phyloP scores from a whole-genome alignment of 805 yeast genomes.

The Jamesozyma spencerorum region DNA sequence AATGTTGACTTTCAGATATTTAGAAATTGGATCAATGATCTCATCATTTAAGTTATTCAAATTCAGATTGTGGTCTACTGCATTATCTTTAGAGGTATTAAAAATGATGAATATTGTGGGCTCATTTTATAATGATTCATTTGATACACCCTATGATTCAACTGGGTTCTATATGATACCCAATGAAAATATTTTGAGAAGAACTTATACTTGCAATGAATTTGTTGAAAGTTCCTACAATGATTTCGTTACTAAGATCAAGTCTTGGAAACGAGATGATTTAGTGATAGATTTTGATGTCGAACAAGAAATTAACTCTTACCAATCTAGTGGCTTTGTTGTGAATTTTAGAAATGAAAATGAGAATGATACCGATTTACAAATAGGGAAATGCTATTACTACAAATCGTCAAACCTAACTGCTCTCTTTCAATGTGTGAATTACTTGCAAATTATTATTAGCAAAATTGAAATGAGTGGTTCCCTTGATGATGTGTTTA shows the following conservation, averaged over 20 bases:
- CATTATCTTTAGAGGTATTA: constrained; percentile 1
- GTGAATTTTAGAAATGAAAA: not conserved
- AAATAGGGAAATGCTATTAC: constrained; percentile 13
- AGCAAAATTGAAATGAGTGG: constrained; percentile 7
- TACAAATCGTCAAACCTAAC: constrained; percentile 12
- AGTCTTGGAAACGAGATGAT: not conserved
- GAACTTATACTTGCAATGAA: not conserved
- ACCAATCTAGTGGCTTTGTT: constrained; percentile 8
- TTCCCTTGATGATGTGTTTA: constrained; percentile 10
- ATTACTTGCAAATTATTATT: constrained; percentile 13
- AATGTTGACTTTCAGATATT: constrained; percentile 5
- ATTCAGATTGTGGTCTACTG: constrained; percentile 11
- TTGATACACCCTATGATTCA: constrained; percentile 1
- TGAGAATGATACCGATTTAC: constrained; percentile 6
- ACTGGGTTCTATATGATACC: not conserved
- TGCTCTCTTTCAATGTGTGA: constrained; percentile 14
- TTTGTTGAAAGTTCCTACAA: not conserved
- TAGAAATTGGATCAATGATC: constrained; percentile 30
- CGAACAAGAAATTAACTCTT: constrained; percentile 9
- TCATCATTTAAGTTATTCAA: constrained; percentile 24
- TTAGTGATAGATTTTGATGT: constrained; percentile 5
- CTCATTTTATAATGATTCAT: not conserved
- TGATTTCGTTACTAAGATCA: not conserved
- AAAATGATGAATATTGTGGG: constrained; percentile 2
- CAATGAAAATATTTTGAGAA: constrained; percentile 3